Conservation (phyloP, 148 eudicot genomes). For the Rhododendron ferrugineum region DNA sequence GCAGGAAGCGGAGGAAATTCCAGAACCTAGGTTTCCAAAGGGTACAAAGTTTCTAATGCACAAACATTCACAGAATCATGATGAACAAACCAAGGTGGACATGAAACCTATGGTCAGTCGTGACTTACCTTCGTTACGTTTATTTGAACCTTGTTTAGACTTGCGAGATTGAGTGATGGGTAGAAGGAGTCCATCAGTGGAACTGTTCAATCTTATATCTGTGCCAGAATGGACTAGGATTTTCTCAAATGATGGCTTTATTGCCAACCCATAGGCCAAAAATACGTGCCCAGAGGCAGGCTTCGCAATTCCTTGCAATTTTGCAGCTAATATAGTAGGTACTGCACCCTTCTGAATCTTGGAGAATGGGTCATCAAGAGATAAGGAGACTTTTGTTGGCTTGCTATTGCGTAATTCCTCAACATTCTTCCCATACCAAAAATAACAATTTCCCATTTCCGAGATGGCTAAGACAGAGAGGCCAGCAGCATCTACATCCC, state of each 20-base stretch:
- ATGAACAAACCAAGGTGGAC: background rate
- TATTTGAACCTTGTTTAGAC: slow-evolving; percentile 43
- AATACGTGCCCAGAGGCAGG: slow-evolving; percentile 50
- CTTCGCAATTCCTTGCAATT: slow-evolving; percentile 44
- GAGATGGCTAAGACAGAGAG: slow-evolving; percentile 75
- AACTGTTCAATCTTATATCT: slow-evolving; percentile 50
- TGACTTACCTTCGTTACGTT: slow-evolving; percentile 54
- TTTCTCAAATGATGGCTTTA: slow-evolving; percentile 87
- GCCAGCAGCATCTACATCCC: slow-evolving; percentile 39
- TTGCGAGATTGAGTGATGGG: slow-evolving; percentile 52
- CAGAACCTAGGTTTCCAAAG: background rate
- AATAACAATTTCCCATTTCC: slow-evolving; percentile 78
- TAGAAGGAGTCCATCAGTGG: slow-evolving; percentile 64
- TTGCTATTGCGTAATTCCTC: slow-evolving; percentile 58
- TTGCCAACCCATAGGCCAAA: slow-evolving; percentile 70
- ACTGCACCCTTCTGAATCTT: slow-evolving; percentile 44
- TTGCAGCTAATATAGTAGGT: slow-evolving; percentile 70
- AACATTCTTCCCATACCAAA: slow-evolving; percentile 68
- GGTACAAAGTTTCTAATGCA: background rate
- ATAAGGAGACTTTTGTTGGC: slow-evolving; percentile 57
- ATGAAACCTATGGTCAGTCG: background rate
- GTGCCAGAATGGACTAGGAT: slow-evolving; percentile 57
- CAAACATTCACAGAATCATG: background rate
- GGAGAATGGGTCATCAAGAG: slow-evolving; percentile 33
- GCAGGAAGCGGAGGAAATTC: background rate